These are phyloP conservation scores for Polygonum aviculare DNA, from an alignment of 148 eudicot species.

Conservation along the genomic window DNA sequence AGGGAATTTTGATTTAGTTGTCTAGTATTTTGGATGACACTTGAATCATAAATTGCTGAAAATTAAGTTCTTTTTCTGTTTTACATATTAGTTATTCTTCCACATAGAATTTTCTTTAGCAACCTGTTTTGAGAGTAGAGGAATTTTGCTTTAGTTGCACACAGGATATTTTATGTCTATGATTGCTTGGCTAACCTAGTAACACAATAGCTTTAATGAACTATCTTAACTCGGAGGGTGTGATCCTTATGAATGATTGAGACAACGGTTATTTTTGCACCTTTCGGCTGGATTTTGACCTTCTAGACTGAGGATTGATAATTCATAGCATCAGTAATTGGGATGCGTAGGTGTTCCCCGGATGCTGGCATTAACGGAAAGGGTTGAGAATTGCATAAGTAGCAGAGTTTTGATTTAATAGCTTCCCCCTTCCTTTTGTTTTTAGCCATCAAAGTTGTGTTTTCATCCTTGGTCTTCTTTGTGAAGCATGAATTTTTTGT, in stretches of 20 bases:
- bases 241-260: neutral
- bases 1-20: neutral
- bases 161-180: neutral
- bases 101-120: neutral
- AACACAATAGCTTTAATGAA: too few relatives aligned
- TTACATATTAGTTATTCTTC: neutral
- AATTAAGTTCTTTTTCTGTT: neutral
- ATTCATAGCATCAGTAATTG: too few relatives aligned
- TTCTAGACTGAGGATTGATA: neutral
- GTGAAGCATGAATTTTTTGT: too few relatives aligned
- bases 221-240: too few relatives aligned
- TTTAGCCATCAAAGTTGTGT: too few relatives aligned
- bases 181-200: neutral
- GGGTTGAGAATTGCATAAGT: too few relatives aligned
- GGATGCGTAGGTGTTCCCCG: too few relatives aligned
- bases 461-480: too few relatives aligned
- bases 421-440: too few relatives aligned
- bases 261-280: neutral
- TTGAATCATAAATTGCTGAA: too few relatives aligned
- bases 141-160: neutral
- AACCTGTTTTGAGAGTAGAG: neutral
- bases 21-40: neutral
- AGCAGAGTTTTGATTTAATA: too few relatives aligned
- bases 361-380: too few relatives aligned
- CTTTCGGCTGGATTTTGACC: neutral